phyloP scores from a whole-genome alignment of 176 grass and related monocot genomes.

The Musa acuminata region DNA sequence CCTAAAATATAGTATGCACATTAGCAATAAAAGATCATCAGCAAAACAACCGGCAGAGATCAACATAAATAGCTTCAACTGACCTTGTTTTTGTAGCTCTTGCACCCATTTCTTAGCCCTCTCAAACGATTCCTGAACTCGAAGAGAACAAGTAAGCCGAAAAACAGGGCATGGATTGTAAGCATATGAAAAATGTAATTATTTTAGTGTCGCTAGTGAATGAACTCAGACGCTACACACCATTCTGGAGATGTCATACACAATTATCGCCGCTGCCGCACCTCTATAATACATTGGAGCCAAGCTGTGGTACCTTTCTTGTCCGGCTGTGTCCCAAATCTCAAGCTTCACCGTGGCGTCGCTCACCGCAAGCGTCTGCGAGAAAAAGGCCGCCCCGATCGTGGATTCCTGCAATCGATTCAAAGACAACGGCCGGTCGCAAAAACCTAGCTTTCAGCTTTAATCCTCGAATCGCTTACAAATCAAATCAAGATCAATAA shows the following conservation, averaged over 20 bases:
- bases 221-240: slow-evolving; percentile 3
- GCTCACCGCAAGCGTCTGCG: slow-evolving; percentile 66
- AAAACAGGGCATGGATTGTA: not conserved
- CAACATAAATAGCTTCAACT: not conserved
- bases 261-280: slow-evolving; percentile 69
- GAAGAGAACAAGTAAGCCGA: not conserved
- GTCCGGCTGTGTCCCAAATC: slow-evolving; percentile 96
- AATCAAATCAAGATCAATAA: not conserved
- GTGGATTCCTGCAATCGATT: slow-evolving; percentile 53
- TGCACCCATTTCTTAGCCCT: slow-evolving; percentile 26
- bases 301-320: slow-evolving; percentile 88
- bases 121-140: slow-evolving; percentile 18
- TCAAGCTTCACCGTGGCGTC: slow-evolving; percentile 85
- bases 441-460: not conserved
- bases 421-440: not conserved
- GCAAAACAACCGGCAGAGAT: not conserved
- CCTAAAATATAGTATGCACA: not conserved
- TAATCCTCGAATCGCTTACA: not conserved
- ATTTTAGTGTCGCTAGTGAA: not conserved
- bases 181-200: not conserved
- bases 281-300: slow-evolving; percentile 95
- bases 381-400: slow-evolving; percentile 90
- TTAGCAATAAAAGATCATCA: not conserved
- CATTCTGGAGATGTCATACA: slow-evolving; percentile 67
- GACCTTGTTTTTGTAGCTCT: slow-evolving; percentile 24